Evolutionary conservation across 2,329 filamentous ascomycete genomes (phyloP), one percentile per base, ranked within the genome.

Genomic region (Verticillium nubilum): DNA sequence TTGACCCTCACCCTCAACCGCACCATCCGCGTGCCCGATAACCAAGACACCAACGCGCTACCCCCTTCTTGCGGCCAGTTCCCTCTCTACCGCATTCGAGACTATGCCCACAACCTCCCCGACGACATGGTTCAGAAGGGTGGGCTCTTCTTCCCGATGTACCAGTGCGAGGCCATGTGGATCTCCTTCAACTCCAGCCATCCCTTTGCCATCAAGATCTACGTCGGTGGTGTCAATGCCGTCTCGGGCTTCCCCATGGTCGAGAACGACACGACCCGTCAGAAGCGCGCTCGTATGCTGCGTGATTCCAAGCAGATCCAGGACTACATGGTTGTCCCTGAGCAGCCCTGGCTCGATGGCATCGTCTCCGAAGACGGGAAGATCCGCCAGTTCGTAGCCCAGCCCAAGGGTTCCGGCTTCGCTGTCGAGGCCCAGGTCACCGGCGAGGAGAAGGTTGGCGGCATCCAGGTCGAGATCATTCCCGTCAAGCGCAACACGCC

Each of bases 351-450:
- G 76, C 65, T 80, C 0, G 75, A 79, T 61, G 76, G 75, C 2
- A 70, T 77, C 27, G 74, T 70, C 0, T 64, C 64, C 12, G 60
- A 65, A 0, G 65, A 73, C 26, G 74, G 75, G 10, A 65, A 66
- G 1, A 75, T 81, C 4, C 70, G 75, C 10, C 79, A 82, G 60
- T 82, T 82, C 60, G 75, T 81, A 2, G 78, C 78, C 1, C 77
- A 78, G 72, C 74, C 76, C 0, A 62, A 74, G 27, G 74, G 73
- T 1, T 67, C 66, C 15, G 76, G 77, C 1, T 77, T 78, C 58
- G 73, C 74, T 0, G 71, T 81, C 7, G 79, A 82, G 64, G 69
- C 70, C 2, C 79, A 82, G 62, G 62, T 80, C 5, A 79, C 74
- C 0, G 76, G 76, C 3, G 58, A 71, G 47, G 78, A 81, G 25